Conservation (phyloP, 805 yeast genomes). For the Starmerella lactis-condensi region DNA sequence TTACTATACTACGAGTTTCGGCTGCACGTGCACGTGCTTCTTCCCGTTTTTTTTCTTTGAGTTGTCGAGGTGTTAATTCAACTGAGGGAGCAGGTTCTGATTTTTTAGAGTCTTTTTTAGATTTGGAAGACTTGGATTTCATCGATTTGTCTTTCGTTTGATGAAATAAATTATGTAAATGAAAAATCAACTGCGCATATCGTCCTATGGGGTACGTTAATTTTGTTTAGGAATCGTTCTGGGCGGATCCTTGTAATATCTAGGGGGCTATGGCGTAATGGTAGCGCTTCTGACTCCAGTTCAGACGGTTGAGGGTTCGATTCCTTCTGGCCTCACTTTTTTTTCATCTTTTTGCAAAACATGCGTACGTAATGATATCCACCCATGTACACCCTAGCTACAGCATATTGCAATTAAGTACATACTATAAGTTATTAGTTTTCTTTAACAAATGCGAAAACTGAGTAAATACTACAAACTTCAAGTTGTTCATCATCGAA, state of each 20-base stretch:
- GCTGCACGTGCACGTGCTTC: constrained; percentile 23
- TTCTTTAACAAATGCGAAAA: too few species aligned
- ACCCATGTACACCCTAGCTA: too few species aligned
- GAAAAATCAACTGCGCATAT: too few species aligned
- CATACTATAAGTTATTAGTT: too few species aligned
- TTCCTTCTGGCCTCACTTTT: constrained; percentile 13
- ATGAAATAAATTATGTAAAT: constrained; percentile 2
- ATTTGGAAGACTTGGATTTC: constrained; percentile 13
- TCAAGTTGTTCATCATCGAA: constrained; percentile 81
- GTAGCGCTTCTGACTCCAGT: constrained; percentile 15
- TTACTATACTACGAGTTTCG: constrained; percentile 26
- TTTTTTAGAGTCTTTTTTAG: constrained; percentile 7
- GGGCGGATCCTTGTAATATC: too few species aligned
- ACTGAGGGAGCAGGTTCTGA: constrained; percentile 4
- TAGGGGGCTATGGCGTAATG: constrained; percentile 13
- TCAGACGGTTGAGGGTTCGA: constrained; percentile 16
- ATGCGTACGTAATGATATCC: too few species aligned
- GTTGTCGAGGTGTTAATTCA: constrained; percentile 20
- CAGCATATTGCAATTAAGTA: too few species aligned
- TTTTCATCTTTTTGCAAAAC: too few species aligned
- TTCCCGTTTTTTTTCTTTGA: constrained; percentile 19
- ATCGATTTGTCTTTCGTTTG: constrained; percentile 14
- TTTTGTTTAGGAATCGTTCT: too few species aligned
- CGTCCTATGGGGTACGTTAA: too few species aligned
- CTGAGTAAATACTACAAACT: constrained; percentile 66